Evolutionary conservation across 306 rosid genomes (phyloP).

Genomic region (Prunus campanulata): DNA sequence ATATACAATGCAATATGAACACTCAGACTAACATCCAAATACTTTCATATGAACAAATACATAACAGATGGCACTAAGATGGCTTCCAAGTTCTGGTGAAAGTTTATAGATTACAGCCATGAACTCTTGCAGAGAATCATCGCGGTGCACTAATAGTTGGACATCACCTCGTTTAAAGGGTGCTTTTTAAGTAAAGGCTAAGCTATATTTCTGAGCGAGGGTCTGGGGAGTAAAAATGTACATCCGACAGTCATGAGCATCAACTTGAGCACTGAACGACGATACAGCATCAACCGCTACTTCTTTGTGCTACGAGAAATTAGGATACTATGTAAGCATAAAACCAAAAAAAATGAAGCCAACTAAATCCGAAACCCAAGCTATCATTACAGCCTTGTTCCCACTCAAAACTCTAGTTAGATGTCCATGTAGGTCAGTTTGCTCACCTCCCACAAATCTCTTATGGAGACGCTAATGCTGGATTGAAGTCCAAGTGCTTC

Average conservation of each 20-base stretch:
- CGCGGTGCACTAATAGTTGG: background rate
- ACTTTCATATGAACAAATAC: background rate
- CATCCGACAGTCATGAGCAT: conserved; percentile 55
- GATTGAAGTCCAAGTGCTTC: conserved; percentile 64
- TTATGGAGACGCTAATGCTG: conserved; percentile 51
- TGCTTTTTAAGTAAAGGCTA: background rate
- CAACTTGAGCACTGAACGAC: conserved; percentile 61
- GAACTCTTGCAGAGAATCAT: background rate
- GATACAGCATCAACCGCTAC: conserved; percentile 45
- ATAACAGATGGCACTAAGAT: background rate
- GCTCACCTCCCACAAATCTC: conserved; percentile 92
- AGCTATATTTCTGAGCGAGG: conserved; percentile 27
- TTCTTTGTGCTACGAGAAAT: conserved; percentile 65
- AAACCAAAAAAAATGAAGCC: background rate
- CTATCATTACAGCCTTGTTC: background rate
- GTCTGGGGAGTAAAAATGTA: conserved; percentile 56
- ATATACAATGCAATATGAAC: background rate
- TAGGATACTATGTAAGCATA: conserved; percentile 14
- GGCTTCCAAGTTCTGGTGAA: background rate
- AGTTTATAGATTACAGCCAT: background rate
- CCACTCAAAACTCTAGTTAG: background rate
- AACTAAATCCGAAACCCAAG: background rate
- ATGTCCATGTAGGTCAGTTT: conserved; percentile 9
- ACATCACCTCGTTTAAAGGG: background rate
- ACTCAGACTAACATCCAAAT: too few species aligned